Base-by-base conservation (phyloP, 2,329 filamentous ascomycete species). In the Penicillium sp. region DNA sequence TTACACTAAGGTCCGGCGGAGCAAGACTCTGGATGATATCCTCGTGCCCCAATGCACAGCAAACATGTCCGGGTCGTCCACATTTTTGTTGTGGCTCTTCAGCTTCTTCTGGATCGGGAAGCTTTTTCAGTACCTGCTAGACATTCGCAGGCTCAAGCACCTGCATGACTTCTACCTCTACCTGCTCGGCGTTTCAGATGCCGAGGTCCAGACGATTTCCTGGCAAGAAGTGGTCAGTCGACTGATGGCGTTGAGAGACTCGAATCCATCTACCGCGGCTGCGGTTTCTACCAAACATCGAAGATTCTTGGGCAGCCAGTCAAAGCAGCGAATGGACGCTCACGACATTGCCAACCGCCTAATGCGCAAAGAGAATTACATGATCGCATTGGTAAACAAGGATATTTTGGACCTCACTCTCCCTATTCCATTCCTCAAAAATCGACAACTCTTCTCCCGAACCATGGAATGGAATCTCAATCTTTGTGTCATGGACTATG, bases 301-400 rank as follows among this genome's bases (percentile, higher is more conserved):
- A 58, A 83, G 81, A 61, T 85, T 84, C 58, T 81, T 93, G 61
- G 89, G 90, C 45, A 92, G 87, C 57, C 91, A 95, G 70, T 95
- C 91, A 23, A 96, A 97, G 72, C 91, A 97, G 75, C 84, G 93
- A 60, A 87, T 99, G 65, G 94, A 97, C 74, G 94, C 94, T 11
- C 91, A 97, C 68, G 94, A 97, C 69, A 97, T 99, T 72, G 94
- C 94, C 7, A 99, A 97, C 70, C 86, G 94, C 33, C 78, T 99
- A 45, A 97, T 99, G 94, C 88, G 94, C 58, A 89, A 91, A 69
- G 93, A 97, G 61, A 99, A 99, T 69, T 99, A 97, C 68, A 84
- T 97, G 61, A 97, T 99, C 67, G 94, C 94, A 5, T 81, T 99
- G 68, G 91, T 97, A 77, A 99, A 99, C 79, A 97, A 99, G 74